Percentiles rank a stretch among this genome's conserved stretches.
These are phyloP conservation scores for Solanum corneliomulleri DNA, from an alignment of 257 asterid species.

Conservation along the genomic window DNA sequence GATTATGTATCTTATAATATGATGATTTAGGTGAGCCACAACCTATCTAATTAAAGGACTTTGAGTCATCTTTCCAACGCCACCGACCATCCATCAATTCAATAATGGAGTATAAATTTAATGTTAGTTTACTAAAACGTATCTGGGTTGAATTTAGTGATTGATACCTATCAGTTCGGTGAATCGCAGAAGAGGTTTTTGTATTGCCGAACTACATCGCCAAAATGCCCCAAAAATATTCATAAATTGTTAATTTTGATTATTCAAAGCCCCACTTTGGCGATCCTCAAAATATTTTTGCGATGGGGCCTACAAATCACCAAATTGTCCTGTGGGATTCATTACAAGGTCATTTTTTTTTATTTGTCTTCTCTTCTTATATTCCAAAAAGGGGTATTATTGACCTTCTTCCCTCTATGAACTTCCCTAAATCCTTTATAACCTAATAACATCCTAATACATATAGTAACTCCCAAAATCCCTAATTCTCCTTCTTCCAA, in stretches of 20 bases:
- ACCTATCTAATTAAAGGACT: neutral
- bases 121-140: too few species aligned
- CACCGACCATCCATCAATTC: neutral
- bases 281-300: neutral
- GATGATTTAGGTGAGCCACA: neutral
- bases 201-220: neutral
- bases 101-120: neutral
- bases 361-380: neutral
- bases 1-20: too few species aligned
- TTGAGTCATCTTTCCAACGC: neutral
- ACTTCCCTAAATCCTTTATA: neutral
- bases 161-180: neutral
- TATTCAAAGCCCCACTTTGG: neutral
- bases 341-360: neutral
- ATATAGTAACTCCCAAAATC: neutral
- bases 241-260: neutral
- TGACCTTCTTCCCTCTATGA: neutral
- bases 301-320: neutral
- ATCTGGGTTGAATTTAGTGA: neutral
- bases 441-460: neutral
- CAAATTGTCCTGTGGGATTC: neutral
- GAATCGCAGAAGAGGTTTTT: neutral
- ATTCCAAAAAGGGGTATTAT: neutral
- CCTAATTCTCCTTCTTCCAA: neutral
- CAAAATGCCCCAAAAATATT: neutral